phyloP scores from a whole-genome alignment of 2,329 filamentous ascomycete species.

The Fusarium chlamydosporum region DNA sequence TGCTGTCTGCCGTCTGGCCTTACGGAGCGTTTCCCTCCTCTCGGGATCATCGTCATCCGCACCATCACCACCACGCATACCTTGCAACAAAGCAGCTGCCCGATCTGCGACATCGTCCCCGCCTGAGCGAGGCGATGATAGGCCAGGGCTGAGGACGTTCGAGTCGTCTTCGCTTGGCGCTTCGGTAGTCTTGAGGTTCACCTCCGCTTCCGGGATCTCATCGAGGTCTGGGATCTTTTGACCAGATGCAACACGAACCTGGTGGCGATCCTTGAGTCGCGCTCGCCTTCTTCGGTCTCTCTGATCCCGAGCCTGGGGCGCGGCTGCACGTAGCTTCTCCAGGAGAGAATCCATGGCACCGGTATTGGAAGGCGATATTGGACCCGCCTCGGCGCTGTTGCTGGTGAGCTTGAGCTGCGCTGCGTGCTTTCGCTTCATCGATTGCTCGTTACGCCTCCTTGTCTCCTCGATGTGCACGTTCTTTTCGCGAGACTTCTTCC shows the following conservation, averaged over 20 bases:
- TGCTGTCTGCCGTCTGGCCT: conserved; percentile 76
- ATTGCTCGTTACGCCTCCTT: conserved; percentile 87
- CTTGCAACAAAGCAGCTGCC: conserved; percentile 85
- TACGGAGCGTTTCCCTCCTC: conserved; percentile 73
- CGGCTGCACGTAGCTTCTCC: conserved; percentile 93
- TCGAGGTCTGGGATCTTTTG: conserved; percentile 83
- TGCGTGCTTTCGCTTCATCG: conserved; percentile 91
- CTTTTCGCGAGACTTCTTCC: conserved; percentile 97
- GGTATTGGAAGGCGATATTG: conserved; percentile 77
- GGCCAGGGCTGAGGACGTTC: conserved; percentile 66
- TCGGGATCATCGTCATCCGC: conserved; percentile 65
- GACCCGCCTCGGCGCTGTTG: conserved; percentile 63
- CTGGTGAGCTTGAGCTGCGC: conserved; percentile 72
- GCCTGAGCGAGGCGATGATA: conserved; percentile 61
- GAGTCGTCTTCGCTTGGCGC: conserved; percentile 64
- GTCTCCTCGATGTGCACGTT: conserved; percentile 87
- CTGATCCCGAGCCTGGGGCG: conserved; percentile 89
- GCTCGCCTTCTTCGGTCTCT: conserved; percentile 89
- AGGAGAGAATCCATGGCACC: conserved; percentile 97
- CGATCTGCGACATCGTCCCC: conserved; percentile 86
- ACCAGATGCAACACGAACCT: conserved; percentile 89
- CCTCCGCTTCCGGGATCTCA: conserved; percentile 72
- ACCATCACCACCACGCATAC: conserved; percentile 78
- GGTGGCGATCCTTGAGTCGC: conserved; percentile 89
- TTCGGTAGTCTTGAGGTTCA: conserved; percentile 54